Percentiles rank a stretch among this genome's conserved stretches.
phyloP scores from a whole-genome alignment of 2,329 filamentous ascomycete genomes.

The Sclerotinia borealis region DNA sequence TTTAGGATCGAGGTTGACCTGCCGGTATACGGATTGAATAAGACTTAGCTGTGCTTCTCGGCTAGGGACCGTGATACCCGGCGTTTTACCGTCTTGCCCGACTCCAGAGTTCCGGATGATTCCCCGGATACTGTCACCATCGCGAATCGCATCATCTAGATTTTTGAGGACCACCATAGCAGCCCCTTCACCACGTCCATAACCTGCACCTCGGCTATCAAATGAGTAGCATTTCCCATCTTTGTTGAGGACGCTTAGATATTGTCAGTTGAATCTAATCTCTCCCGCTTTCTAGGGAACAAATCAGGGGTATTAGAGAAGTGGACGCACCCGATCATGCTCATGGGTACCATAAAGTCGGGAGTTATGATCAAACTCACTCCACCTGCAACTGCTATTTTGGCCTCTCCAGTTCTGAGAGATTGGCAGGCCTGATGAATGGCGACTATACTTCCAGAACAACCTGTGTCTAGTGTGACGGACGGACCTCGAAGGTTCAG shows the following conservation, averaged over 20 bases:
- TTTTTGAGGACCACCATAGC: conserved; percentile 54
- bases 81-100: too few relatives aligned
- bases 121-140: conserved; percentile 51
- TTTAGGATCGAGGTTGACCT: too few relatives aligned
- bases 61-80: too few relatives aligned
- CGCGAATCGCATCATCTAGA: conserved; percentile 48
- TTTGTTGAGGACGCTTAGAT: too few relatives aligned
- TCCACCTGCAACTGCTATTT: neutral
- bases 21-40: too few relatives aligned
- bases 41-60: too few relatives aligned
- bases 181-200: conserved; percentile 56
- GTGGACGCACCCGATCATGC: too few relatives aligned
- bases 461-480: neutral
- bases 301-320: too few relatives aligned
- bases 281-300: too few relatives aligned
- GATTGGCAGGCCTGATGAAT: neutral
- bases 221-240: conserved; percentile 39
- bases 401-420: neutral
- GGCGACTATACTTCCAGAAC: neutral
- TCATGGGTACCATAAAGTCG: neutral
- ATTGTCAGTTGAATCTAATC: too few relatives aligned
- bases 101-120: conserved; percentile 45
- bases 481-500: neutral
- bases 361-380: conserved; percentile 10
- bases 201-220: conserved; percentile 54